Evolutionary conservation across 306 rosid genomes (phyloP), one percentile per base, ranked within the genome.

Genomic region (Acacia acuminata): DNA sequence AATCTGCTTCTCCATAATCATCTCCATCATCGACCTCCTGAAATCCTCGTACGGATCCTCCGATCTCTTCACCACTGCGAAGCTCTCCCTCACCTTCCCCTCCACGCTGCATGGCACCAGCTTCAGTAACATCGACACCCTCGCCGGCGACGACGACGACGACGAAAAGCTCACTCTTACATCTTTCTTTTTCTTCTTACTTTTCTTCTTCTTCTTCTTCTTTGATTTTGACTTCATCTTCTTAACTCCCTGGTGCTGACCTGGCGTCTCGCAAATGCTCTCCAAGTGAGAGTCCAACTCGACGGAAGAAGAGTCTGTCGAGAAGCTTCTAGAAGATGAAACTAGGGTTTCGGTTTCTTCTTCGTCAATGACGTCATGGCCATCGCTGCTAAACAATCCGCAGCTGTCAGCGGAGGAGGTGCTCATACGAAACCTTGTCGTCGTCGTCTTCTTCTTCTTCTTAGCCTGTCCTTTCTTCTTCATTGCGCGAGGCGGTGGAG

Each of bases 281-380:
- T 79, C 79, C 56, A 85, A 60, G 15, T 24, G 66, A 60, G 66
- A 11, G 66, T 60, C 25, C 76, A 63, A 67, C 30, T 70, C 84
- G 38, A 81, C 75, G 10, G 84, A 84, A 0, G 87, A 86, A 17
- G 53, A 43, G 10, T 84, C 86, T 11, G 83, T 81, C 20, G 94
- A 89, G 68, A 87, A 85, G 86, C 89, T 87, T 80, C 87, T 82
- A 55, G 93, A 88, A 44, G 90, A 83, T 8, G 93, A 88, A 20
- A 91, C 86, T 22, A 89, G 88, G 40, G 93, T 88, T 78, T 89
- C 89, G 7, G 88, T 91, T 84, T 89, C 94, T 77, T 83, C 94
- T 22, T 60, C 83, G 60, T 82, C 73, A 15, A 60, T 44, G 13
- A 27, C 82, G 0, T 70, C 81, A 30, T 47, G 43, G 11, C 81